Evolutionary conservation across 169 alveolate species (phyloP).

Genomic region (Neospora caninum): DNA sequence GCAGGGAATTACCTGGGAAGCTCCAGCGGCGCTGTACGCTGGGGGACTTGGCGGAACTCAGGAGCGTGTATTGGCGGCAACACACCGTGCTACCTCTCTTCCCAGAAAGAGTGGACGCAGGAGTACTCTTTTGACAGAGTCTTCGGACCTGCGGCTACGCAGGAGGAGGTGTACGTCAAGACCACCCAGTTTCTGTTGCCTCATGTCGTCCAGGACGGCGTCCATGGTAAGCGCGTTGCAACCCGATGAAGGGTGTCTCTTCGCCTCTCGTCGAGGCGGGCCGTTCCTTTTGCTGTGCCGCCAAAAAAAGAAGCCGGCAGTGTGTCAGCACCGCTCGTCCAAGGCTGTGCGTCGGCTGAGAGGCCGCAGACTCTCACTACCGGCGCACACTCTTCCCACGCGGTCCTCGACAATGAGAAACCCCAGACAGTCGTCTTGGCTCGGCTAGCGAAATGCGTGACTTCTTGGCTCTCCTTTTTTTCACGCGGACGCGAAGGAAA

Average conservation of each 20-base stretch:
- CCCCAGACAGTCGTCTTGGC: no score
- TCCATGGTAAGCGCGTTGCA: background rate
- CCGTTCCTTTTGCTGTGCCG: no score
- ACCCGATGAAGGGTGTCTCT: no score
- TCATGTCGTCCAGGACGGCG: slow-evolving; percentile 37
- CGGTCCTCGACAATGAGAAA: no score
- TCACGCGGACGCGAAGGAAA: no score
- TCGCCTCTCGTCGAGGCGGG: background rate
- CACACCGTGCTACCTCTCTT: slow-evolving; percentile 18
- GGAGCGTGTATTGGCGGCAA: background rate
- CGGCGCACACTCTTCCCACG: no score
- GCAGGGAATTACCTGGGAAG: slow-evolving; percentile 6
- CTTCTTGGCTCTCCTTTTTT: no score
- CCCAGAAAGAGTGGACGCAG: slow-evolving; percentile 48
- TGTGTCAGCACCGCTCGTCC: background rate
- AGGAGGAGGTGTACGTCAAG: slow-evolving; percentile 40
- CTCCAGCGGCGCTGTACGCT: background rate
- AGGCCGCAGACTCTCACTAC: no score
- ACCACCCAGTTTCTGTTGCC: slow-evolving; percentile 17
- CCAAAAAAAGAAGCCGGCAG: background rate
- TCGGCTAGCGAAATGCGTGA: no score
- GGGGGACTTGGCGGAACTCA: background rate
- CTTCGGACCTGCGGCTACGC: slow-evolving; percentile 57
- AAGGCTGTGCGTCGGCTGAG: no score
- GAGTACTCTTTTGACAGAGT: slow-evolving; percentile 53